phyloP scores from a whole-genome alignment of 495 filamentous ascomycete genomes.

The Penicillium nucicola region DNA sequence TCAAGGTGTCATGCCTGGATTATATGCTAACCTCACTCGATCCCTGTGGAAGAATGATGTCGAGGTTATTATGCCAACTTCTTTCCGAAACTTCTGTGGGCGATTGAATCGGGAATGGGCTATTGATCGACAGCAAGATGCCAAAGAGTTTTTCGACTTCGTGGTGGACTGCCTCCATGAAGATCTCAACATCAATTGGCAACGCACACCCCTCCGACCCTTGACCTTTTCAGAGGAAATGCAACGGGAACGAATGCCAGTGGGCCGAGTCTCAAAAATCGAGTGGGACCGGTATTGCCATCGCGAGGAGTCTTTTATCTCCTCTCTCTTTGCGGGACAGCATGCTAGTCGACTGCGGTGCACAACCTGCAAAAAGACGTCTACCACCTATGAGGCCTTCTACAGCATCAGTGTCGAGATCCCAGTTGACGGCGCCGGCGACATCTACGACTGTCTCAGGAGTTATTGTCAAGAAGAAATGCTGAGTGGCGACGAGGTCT shows the following conservation, averaged over 20 bases:
- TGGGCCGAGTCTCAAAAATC: conserved; percentile 54
- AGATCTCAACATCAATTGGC: conserved; percentile 68
- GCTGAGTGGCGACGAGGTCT: conserved; percentile 63
- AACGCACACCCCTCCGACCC: conserved; percentile 52
- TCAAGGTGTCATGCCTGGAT: conserved; percentile 74
- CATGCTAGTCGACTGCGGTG: conserved; percentile 63
- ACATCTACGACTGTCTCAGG: conserved; percentile 62
- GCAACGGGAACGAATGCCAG: conserved; percentile 59
- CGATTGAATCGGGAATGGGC: conserved; percentile 57
- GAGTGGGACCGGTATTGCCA: conserved; percentile 72
- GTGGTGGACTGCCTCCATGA: conserved; percentile 69
- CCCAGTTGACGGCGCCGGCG: conserved; percentile 45
- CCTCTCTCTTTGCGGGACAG: conserved; percentile 69
- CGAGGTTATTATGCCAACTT: conserved; percentile 55
- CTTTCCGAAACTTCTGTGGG: conserved; percentile 55
- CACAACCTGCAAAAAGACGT: conserved; percentile 60
- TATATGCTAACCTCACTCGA: conserved; percentile 70
- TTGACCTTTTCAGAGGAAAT: conserved; percentile 62
- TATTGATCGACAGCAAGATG: conserved; percentile 69
- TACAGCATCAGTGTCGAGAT: conserved; percentile 68
- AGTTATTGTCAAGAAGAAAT: conserved; percentile 68
- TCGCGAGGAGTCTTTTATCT: conserved; percentile 63
- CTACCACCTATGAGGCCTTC: conserved; percentile 71
- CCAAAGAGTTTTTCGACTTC: conserved; percentile 75
- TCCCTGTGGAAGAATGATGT: conserved; percentile 69